These are phyloP conservation scores for Euphorbia corollata DNA, from an alignment of 441 rosid genomes.

Conservation along the genomic window DNA sequence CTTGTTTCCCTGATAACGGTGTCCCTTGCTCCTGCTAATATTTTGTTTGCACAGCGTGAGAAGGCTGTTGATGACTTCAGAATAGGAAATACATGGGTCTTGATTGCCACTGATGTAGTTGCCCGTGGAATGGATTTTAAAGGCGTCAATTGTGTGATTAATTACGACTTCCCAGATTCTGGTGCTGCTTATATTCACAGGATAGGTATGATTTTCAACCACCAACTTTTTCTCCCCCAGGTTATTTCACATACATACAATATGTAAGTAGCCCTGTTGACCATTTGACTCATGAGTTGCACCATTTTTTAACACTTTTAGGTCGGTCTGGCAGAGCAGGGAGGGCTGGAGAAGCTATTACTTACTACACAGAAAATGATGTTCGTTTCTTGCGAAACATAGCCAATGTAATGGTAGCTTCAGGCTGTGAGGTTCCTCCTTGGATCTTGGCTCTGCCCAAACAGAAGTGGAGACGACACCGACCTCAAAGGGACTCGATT, in stretches of 20 bases:
- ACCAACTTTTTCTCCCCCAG: neutral
- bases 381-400: conserved; percentile 66
- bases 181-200: conserved; percentile 88
- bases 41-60: conserved; percentile 50
- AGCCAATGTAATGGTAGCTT: conserved; percentile 69
- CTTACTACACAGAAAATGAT: conserved; percentile 77
- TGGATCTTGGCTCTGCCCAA: conserved; percentile 67
- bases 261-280: no score
- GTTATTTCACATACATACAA: no score
- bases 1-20: neutral
- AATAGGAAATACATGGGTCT: conserved; percentile 82
- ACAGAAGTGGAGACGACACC: conserved; percentile 71
- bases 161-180: conserved; percentile 89
- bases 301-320: no score
- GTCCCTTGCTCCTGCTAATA: neutral
- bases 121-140: conserved; percentile 98
- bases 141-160: conserved; percentile 77
- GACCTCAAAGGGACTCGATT: conserved; percentile 66
- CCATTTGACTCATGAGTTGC: no score
- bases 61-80: conserved; percentile 73
- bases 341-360: conserved; percentile 62
- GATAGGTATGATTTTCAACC: conserved; percentile 50
- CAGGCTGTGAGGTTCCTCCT: conserved; percentile 85
- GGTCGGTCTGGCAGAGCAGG: no score
- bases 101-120: conserved; percentile 95